Base-by-base conservation (phyloP, 2,329 filamentous ascomycete species). In the Colletotrichum simmondsii region DNA sequence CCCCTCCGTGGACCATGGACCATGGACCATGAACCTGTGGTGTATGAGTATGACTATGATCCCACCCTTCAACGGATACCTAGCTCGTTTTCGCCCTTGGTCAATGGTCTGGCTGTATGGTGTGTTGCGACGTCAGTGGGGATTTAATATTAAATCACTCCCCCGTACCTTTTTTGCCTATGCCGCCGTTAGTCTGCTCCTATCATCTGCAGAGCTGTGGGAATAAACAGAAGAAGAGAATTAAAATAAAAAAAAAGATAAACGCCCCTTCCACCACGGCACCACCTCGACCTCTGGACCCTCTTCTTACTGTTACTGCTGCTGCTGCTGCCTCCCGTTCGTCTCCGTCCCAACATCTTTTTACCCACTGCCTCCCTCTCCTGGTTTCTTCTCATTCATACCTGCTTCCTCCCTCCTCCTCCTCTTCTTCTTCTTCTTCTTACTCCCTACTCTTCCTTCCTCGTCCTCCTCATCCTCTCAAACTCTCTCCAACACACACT, bases 91-190 rank as follows among this genome's bases (percentile, higher is more conserved):
- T 42, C 42, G 58, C 32, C 28, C 26, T 10, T 26, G 28, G 59
- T 42, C 28, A 61, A 37, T 32, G 19, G 35, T 32, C 42, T 49
- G 42, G 54, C 66, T 49, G 54, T 60, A 59, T 53, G 35, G 71
- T 67, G 60, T 59, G 71, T 60, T 68, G 65, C 67, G 72, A 72
- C 74, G 68, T 73, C 72, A 69, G 74, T 75, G 74, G 74, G 30
- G 74, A 75, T 64, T 65, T 68, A 75, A 75, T 74, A 74, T 74
- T 74, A 75, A 73, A 66, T 49, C 62, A 66, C 56, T 66, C 66
- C 67, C 35, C 62, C 24, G 60, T 59, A 46, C 54, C 35, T 57
- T 28, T 53, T n/a, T 54, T 56, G 16, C 28, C 52, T 52, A 49
- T 53, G 53, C 61, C 37, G 57, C 67, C 52, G 37, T 65, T 68